Conservation (phyloP, 192 early-diverging fungal genomes). For the Chytriomyces hyalinus region DNA sequence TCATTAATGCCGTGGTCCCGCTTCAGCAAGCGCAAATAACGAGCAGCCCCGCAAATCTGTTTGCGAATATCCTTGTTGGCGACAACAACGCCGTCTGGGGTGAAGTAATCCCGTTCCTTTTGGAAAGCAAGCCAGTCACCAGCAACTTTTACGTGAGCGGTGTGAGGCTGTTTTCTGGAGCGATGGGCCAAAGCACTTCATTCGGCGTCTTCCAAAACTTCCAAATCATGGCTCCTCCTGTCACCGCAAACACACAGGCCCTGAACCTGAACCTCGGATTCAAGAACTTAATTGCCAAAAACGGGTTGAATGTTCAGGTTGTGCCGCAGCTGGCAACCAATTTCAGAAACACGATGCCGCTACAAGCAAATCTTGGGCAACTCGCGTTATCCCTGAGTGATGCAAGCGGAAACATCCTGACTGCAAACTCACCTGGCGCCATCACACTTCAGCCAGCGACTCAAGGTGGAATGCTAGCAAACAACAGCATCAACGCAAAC, state of each 20-base stretch:
- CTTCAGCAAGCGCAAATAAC: slow-evolving; percentile 11
- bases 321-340: slow-evolving; percentile 6
- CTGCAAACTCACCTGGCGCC: slow-evolving; percentile 1
- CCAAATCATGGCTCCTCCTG: neutral
- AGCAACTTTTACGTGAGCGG: slow-evolving; percentile 16
- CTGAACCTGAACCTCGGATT: neutral
- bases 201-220: neutral
- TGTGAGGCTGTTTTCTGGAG: neutral
- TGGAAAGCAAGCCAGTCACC: slow-evolving; percentile 1
- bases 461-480: slow-evolving; percentile 9
- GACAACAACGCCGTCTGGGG: neutral
- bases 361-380: slow-evolving; percentile 7
- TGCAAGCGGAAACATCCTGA: neutral
- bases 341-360: slow-evolving; percentile 1
- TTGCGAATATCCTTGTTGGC: neutral
- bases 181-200: neutral
- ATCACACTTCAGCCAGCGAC: slow-evolving; percentile 13
- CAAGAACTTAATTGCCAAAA: neutral
- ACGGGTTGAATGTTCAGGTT: neutral
- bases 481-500: slow-evolving; percentile 13
- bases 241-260: neutral
- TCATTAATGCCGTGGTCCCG: slow-evolving; percentile 13
- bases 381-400: neutral
- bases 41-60: neutral
- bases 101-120: neutral